Conservation (phyloP, 495 filamentous ascomycete species). For the Jackrogersella multiformis region DNA sequence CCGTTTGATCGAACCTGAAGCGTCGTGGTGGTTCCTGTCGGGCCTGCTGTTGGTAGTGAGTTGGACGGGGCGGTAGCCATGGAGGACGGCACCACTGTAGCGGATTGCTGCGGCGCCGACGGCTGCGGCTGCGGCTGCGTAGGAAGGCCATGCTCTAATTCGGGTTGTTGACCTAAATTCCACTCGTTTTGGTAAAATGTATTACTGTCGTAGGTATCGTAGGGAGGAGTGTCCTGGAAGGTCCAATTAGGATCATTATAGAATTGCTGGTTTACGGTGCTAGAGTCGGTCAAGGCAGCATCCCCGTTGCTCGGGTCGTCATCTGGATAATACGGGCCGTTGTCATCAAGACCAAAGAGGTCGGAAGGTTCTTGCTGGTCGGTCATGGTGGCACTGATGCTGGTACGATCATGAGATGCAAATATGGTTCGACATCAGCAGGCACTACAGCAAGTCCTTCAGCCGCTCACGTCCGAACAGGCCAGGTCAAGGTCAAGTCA, state of each 20-base stretch:
- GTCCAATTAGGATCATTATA: conserved; percentile 51
- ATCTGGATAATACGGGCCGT: conserved; percentile 44
- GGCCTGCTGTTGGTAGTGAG: conserved; percentile 26
- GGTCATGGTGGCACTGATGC: conserved; percentile 42
- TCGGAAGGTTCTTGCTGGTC: conserved; percentile 45
- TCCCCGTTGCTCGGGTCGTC: conserved; percentile 43
- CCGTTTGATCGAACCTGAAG: conserved; percentile 33
- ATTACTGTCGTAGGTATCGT: conserved; percentile 50
- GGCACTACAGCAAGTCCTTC: conserved; percentile 37
- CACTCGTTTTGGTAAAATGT: conserved; percentile 47
- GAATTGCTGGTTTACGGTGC: conserved; percentile 44
- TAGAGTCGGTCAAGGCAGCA: conserved; percentile 40
- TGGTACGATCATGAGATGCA: conserved; percentile 51
- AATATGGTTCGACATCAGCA: conserved; percentile 48
- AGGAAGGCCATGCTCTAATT: conserved; percentile 39
- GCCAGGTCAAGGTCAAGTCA: conserved; percentile 28
- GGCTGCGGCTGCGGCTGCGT: conserved; percentile 27
- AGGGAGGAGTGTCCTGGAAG: conserved; percentile 57
- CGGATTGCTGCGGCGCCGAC: conserved; percentile 28
- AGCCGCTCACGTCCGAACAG: conserved; percentile 29
- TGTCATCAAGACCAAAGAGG: conserved; percentile 47
- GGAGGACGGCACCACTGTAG: conserved; percentile 31
- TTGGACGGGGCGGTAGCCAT: conserved; percentile 27
- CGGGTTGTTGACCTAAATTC: conserved; percentile 41
- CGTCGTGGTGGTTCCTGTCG: conserved; percentile 20